Evolutionary conservation across 257 asterid species (phyloP), one percentile per base, ranked within the genome.

Genomic region (Gentiana straminea): DNA sequence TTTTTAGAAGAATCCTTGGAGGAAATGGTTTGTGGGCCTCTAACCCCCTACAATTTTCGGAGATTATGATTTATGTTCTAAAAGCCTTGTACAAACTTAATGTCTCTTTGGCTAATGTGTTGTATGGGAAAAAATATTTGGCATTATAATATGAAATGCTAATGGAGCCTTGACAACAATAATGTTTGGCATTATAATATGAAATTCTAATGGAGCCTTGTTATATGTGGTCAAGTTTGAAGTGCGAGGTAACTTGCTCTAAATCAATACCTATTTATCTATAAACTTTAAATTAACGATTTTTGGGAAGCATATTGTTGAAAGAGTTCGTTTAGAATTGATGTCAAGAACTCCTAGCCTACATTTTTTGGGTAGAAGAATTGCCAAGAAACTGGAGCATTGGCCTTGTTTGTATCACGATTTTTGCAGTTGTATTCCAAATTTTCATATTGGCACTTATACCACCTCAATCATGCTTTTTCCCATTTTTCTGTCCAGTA

Each of bases 121-220:
- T n/a, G n/a, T n/a, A n/a, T n/a, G n/a, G n/a, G 98, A 96, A 84
- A 90, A 81, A 84, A 76, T 77, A 80, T 84, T 13, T 96, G 95
- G 47, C 94, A 73, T 48, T 90, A 90, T 75, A 86, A 86, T 79
- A 82, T 90, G 94, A 90, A 86, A 75, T 90, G 95, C 80, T 72
- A 85, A 72, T 90, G 91, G 89, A 58, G 64, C 63, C 81, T 81
- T 58, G 79, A 82, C 69, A 76, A 73, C 46, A 86, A 84, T 57
- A 84, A 72, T 51, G 64, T 51, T 47, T 38, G 95, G 47, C 94
- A 73, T 48, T 90, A 90, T 75, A 86, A 86, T 79, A 82, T 90
- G 94, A 90, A 86, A 75, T 90, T 94, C 80, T 72, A 85, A 72
- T 90, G 91, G 89, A 58, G 64, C 63, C 81, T 81, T 71, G 60